These are phyloP conservation scores for Colletotrichum salicis DNA, from an alignment of 2,329 filamentous ascomycete species.

Conservation along the genomic window DNA sequence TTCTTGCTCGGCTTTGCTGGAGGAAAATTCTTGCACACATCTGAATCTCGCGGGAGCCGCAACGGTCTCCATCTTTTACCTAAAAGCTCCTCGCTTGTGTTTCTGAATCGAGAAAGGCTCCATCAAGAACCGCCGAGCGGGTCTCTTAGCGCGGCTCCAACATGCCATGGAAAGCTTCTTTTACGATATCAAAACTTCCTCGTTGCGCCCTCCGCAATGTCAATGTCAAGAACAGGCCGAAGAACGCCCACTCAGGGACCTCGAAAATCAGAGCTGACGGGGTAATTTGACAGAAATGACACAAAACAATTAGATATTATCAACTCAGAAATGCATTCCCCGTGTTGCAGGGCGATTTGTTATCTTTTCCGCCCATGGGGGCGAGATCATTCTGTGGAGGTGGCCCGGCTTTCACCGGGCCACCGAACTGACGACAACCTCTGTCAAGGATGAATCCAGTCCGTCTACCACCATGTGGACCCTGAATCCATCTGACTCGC, in stretches of 20 bases:
- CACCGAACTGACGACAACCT: slow-evolving; percentile 29
- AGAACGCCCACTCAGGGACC: slow-evolving; percentile 13
- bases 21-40: slow-evolving; percentile 28
- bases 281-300: slow-evolving; percentile 16
- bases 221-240: slow-evolving; percentile 19
- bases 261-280: neutral
- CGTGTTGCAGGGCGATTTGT: slow-evolving; percentile 23
- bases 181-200: slow-evolving; percentile 32
- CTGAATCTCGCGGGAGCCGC: slow-evolving; percentile 18
- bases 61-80: slow-evolving; percentile 27
- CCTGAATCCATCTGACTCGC: slow-evolving; percentile 24
- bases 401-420: slow-evolving; percentile 19
- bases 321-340: slow-evolving; percentile 12
- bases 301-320: slow-evolving; percentile 34
- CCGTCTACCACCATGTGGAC: slow-evolving; percentile 21
- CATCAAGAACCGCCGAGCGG: slow-evolving; percentile 18
- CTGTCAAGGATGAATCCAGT: slow-evolving; percentile 12
- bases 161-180: slow-evolving; percentile 34
- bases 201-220: slow-evolving; percentile 14
- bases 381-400: slow-evolving; percentile 34
- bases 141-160: slow-evolving; percentile 33
- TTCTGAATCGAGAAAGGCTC: slow-evolving; percentile 18
- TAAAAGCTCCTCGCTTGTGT: slow-evolving; percentile 29
- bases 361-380: slow-evolving; percentile 33
- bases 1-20: slow-evolving; percentile 31